Evolutionary conservation across 75 land plant genomes (phyloP).

Genomic region (Sequoia sempervirens): DNA sequence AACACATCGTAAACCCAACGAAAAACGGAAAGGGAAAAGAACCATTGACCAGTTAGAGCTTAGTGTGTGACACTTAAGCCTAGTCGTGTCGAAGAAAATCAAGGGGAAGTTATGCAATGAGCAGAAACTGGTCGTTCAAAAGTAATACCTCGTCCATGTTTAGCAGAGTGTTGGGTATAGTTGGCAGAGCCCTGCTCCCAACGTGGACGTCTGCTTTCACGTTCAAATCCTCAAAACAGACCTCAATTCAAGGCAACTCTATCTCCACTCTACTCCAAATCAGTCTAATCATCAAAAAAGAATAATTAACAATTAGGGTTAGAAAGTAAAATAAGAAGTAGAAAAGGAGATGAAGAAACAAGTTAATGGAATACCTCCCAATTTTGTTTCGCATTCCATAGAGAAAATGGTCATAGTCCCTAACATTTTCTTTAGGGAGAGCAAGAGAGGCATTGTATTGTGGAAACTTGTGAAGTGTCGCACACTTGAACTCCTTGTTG

Average conservation of each 20-base stretch:
- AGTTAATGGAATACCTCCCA: slow-evolving; percentile 1
- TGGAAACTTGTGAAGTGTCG: not conserved
- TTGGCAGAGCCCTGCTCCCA: slow-evolving; percentile 30
- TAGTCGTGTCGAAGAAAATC: not conserved
- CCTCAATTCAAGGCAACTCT: slow-evolving; percentile 29
- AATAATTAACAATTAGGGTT: not conserved
- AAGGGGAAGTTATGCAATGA: not conserved
- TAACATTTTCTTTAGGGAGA: not conserved
- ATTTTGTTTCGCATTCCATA: slow-evolving; percentile 14
- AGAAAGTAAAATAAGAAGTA: not conserved
- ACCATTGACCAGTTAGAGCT: too few species aligned
- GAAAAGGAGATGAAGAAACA: too few species aligned
- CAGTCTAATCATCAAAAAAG: not conserved
- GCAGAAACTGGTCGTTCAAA: not conserved
- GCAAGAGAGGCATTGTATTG: not conserved
- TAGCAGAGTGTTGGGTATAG: slow-evolving; percentile 17
- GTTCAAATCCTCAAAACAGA: slow-evolving; percentile 21
- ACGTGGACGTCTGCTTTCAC: slow-evolving; percentile 23
- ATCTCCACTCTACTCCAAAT: slow-evolving; percentile 23
- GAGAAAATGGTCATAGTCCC: slow-evolving; percentile 1
- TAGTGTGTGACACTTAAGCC: too few species aligned
- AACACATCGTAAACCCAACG: too few species aligned
- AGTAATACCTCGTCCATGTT: slow-evolving; percentile 13
- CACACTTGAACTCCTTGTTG: not conserved
- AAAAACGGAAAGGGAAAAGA: too few species aligned